Evolutionary conservation across 495 filamentous ascomycete genomes (phyloP).

Genomic region (Astrothelium subdiscretum): DNA sequence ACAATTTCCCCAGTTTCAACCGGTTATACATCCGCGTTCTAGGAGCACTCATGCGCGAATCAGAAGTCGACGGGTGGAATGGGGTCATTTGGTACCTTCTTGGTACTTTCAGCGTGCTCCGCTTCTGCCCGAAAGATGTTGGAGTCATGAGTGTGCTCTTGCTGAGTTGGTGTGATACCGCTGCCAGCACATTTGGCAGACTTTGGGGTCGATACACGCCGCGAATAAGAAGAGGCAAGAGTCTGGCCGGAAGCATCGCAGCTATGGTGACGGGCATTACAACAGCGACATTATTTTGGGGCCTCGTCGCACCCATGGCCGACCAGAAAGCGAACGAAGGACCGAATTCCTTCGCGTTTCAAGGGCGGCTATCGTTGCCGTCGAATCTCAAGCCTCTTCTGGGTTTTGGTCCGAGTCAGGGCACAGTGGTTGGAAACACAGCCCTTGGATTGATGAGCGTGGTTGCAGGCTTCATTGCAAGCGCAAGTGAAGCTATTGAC

Average conservation of each 20-base stretch:
- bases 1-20: constrained; percentile 71
- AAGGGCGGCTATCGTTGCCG: constrained; percentile 57
- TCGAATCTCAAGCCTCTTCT: constrained; percentile 26
- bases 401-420: constrained; percentile 32
- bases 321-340: constrained; percentile 35
- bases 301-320: constrained; percentile 54
- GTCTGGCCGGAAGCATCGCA: constrained; percentile 74
- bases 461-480: constrained; percentile 76
- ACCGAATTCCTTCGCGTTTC: constrained; percentile 68
- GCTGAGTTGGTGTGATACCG: constrained; percentile 95
- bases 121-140: constrained; percentile 90
- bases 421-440: constrained; percentile 49
- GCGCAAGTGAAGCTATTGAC: constrained; percentile 82
- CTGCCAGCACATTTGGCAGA: constrained; percentile 84
- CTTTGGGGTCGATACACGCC: constrained; percentile 81
- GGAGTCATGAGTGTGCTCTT: constrained; percentile 78
- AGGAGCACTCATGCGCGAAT: constrained; percentile 92
- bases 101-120: constrained; percentile 73
- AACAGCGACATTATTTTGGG: constrained; percentile 80
- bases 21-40: constrained; percentile 70
- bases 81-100: constrained; percentile 94
- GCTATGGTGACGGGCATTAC: constrained; percentile 69
- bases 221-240: constrained; percentile 75
- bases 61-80: constrained; percentile 84
- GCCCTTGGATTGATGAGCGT: constrained; percentile 80